Evolutionary conservation across 257 asterid genomes (phyloP), one percentile per base, ranked within the genome.

Genomic region (Solanum piurae): DNA sequence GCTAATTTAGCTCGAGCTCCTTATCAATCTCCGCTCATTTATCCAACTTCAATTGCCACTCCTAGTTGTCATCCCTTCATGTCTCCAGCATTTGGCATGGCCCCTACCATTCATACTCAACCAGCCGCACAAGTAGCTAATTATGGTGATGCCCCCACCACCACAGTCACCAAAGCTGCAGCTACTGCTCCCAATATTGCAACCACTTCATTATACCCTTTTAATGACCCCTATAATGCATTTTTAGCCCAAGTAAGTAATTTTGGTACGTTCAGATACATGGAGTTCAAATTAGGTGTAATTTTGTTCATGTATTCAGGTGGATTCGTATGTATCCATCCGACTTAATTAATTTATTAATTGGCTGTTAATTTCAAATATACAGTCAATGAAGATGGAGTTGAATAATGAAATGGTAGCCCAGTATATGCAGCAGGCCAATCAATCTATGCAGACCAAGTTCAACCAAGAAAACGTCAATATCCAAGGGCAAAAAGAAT

Each of bases 311-410:
- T 46, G 1, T 46, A 46, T 46, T 46, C 16, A 46, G 5, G 7
- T 46, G 7, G 58, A 49, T 49, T 49, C 20, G 5, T 3, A 49
- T 49, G 7, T 49, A 49, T 49, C 21, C 21, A 1, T 49, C 58
- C 7, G 7, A 49, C 58, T 49, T 49, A 49, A 49, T 49, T 49
- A 49, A 49, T 49, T 5, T 49, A 49, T 49, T 49, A 46, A 46
- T 46, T 49, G 20, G 21, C 20, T 49, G 1, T 49, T 49, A 49
- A 49, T 49, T 49, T 49, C 58, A 13, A 49, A 49, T 49, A 49
- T 49, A 49, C 55, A 46, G 92, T 89, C 94, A 6, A 92, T 90
- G 93, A 94, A 93, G 89, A 91, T 94, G 95, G 98, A 95, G 77
- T 87, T 92, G 86, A 90, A 91, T 91, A 92, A 89, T 89, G 92